Percentiles rank a stretch among this genome's conserved stretches.
phyloP scores from a whole-genome alignment of 345 rosid genomes.

The Rhizophora mangle region DNA sequence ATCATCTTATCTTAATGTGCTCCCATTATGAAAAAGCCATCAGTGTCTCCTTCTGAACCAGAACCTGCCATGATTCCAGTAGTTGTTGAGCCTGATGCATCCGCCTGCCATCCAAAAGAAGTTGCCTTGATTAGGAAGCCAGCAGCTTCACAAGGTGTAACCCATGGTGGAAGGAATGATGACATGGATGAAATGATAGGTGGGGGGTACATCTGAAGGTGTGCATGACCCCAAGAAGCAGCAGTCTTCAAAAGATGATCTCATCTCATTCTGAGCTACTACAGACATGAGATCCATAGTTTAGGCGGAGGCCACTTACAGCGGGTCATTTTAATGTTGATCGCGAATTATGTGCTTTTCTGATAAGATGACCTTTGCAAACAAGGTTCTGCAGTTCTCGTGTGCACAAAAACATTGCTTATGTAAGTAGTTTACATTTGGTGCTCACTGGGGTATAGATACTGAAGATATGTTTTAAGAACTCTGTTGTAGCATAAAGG shows the following conservation, averaged over 20 bases:
- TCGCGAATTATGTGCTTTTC: too few species aligned
- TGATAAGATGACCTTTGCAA: too few species aligned
- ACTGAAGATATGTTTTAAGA: too few species aligned
- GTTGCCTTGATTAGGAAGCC: constrained; percentile 75
- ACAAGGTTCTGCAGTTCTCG: too few species aligned
- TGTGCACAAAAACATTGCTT: too few species aligned
- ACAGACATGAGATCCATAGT: background rate
- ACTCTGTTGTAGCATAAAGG: too few species aligned
- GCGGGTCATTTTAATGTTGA: background rate
- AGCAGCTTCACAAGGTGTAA: constrained; percentile 52
- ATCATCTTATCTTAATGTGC: too few species aligned
- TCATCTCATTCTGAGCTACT: constrained; percentile 55
- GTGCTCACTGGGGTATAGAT: too few species aligned
- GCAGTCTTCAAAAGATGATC: constrained; percentile 69
- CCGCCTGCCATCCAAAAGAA: constrained; percentile 48
- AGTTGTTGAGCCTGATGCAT: constrained; percentile 75
- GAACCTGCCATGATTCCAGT: constrained; percentile 93
- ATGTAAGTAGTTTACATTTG: too few species aligned
- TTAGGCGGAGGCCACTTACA: constrained; percentile 2
- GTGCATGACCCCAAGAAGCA: constrained; percentile 53
- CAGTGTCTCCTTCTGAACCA: constrained; percentile 36
- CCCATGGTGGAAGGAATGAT: constrained; percentile 56
- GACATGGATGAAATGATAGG: constrained; percentile 89
- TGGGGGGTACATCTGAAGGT: constrained; percentile 50
- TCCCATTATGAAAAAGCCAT: constrained; percentile 42